These are phyloP conservation scores for Diutina ranongensis DNA, from an alignment of 1,139 yeast genomes.

Conservation along the genomic window DNA sequence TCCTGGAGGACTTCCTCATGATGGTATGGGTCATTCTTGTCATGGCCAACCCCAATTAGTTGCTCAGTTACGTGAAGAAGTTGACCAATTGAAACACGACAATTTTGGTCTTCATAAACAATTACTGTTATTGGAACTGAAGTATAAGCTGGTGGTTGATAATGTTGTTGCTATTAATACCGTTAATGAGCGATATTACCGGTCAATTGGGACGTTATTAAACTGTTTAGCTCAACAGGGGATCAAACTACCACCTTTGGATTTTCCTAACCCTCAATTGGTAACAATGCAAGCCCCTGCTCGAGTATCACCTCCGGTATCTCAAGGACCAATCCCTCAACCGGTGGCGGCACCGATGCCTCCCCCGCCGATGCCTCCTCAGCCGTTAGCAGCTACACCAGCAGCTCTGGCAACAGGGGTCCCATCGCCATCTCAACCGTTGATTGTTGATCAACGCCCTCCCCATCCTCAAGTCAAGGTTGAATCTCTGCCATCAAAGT, in stretches of 20 bases:
- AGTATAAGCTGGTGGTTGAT: conserved; percentile 56
- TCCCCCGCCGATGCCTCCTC: conserved; percentile 8
- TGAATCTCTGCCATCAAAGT: conserved; percentile 23
- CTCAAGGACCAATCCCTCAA: not conserved
- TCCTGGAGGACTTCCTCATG: conserved; percentile 5
- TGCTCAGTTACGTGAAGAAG: conserved; percentile 16
- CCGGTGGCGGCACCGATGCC: not conserved
- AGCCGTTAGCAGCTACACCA: conserved; percentile 8
- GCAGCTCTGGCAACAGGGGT: conserved; percentile 17
- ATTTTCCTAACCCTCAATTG: conserved; percentile 34
- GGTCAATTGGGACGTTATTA: conserved; percentile 38
- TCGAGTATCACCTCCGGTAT: conserved; percentile 8
- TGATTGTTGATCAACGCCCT: not conserved
- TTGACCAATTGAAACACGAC: conserved; percentile 31
- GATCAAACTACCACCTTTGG: conserved; percentile 53
- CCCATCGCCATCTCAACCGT: not conserved
- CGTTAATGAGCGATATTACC: conserved; percentile 43
- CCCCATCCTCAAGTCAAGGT: not conserved
- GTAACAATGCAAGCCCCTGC: conserved; percentile 13
- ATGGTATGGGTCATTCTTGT: conserved; percentile 1
- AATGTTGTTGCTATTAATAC: conserved; percentile 44
- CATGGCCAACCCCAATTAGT: conserved; percentile 8
- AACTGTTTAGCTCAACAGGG: conserved; percentile 45
- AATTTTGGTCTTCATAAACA: conserved; percentile 12
- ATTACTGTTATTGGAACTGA: conserved; percentile 20